phyloP scores from a whole-genome alignment of 2,329 filamentous ascomycete species.

The Catunica adiposa region DNA sequence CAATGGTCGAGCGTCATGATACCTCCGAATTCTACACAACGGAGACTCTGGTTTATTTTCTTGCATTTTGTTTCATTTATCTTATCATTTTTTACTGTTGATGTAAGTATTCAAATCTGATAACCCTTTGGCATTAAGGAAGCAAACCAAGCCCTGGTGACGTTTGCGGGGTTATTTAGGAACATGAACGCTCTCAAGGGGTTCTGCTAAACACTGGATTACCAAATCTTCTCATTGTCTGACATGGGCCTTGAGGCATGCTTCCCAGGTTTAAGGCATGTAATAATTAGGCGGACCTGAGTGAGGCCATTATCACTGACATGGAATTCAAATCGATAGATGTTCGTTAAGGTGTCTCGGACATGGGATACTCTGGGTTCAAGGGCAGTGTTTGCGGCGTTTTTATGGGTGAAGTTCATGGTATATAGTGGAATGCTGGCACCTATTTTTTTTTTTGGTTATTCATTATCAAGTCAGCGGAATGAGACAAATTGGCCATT shows the following conservation, averaged over 20 bases:
- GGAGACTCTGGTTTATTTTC: background rate
- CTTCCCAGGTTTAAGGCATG: background rate
- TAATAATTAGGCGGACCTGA: background rate
- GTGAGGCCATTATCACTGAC: background rate
- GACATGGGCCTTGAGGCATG: background rate
- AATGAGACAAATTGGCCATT: too few relatives aligned
- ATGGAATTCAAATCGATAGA: background rate
- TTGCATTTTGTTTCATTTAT: background rate
- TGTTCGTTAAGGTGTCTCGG: background rate
- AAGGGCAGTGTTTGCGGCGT: background rate
- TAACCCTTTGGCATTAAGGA: background rate
- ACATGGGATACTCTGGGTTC: background rate
- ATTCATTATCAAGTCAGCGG: too few relatives aligned
- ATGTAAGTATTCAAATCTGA: background rate
- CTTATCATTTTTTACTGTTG: background rate
- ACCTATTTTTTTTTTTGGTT: background rate
- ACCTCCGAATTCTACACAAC: background rate
- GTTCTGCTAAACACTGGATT: constrained; percentile 5
- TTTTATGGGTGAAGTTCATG: background rate
- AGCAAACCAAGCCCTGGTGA: constrained; percentile 2
- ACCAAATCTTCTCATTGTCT: constrained; percentile 11
- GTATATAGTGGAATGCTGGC: background rate
- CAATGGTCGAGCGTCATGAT: background rate
- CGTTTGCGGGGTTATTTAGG: constrained; percentile 6
- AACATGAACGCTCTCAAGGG: background rate